These are phyloP conservation scores for Blastocystis sp. DNA, from an alignment of 352 stramenopile species.

Conservation along the genomic window DNA sequence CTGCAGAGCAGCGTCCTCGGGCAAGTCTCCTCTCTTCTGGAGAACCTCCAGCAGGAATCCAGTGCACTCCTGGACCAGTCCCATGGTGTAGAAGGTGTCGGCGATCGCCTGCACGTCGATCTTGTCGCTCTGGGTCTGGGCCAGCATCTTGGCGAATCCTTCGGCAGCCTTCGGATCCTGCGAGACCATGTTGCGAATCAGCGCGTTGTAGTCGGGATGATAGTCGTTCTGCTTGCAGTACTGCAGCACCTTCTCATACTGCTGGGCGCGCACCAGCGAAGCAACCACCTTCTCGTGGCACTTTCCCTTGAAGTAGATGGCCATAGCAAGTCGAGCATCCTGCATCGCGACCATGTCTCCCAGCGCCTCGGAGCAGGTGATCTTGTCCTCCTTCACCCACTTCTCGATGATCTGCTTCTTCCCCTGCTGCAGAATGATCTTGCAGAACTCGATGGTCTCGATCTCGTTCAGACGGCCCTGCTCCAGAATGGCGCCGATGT, in stretches of 20 bases:
- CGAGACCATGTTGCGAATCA: conserved; percentile 97
- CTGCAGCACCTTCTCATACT: conserved; percentile 98
- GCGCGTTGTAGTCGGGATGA: conserved; percentile 94
- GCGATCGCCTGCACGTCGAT: conserved; percentile 96
- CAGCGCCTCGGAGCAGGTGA: conserved; percentile 91
- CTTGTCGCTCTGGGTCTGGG: conserved; percentile 83
- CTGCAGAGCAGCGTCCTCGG: conserved; percentile 96
- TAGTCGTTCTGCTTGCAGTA: conserved; percentile 89
- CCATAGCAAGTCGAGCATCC: conserved; percentile 94
- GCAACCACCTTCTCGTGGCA: conserved; percentile 98
- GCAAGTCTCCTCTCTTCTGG: conserved; percentile 89
- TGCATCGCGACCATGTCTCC: conserved; percentile 87
- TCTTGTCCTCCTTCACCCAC: conserved; percentile 98
- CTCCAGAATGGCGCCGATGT: conserved; percentile 97
- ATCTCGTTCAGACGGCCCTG: conserved; percentile 95
- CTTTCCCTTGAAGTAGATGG: conserved; percentile 91
- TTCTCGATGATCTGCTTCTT: conserved; percentile 95
- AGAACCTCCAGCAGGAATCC: conserved; percentile 97
- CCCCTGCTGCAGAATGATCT: conserved; percentile 91
- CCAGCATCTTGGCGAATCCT: conserved; percentile 95
- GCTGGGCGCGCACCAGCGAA: conserved; percentile 93
- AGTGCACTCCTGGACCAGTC: conserved; percentile 96
- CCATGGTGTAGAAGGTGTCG: conserved; percentile 98
- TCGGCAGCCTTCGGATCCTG: conserved; percentile 91
- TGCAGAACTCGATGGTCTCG: conserved; percentile 95